Evolutionary conservation across 1,284 basidiomycete species (phyloP), one percentile per base, ranked within the genome.

Genomic region (Mycena sp.): DNA sequence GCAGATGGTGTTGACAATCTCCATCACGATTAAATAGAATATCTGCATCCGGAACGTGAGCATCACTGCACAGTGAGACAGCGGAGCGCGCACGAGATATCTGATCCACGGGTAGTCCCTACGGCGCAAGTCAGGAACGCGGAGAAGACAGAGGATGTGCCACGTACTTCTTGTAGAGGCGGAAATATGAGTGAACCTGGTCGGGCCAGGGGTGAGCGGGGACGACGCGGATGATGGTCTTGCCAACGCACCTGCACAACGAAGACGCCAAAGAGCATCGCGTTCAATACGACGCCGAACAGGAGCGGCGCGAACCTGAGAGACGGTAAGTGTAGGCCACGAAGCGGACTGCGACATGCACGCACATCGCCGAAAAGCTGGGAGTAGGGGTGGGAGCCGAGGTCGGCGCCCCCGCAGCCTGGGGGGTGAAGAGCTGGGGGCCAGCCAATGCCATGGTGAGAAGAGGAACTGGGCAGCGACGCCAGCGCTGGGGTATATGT

Each of bases 261-360:
- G 38, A 67, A 67, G 35, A 67, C 65, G 11, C 65, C 65, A 30
- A 61, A 52, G 5, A 67, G 55, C 45, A 67, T 26, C 23, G 45
- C 58, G 40, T 67, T 67, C 12, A 67, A n/a, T 14, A 67, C n/a
- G 54, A 67, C 65, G 35, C 65, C 65, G 28, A 67, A 37, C 14
- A 67, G 37, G 6, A 67, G 61, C 5, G 65, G 65, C 19, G 58
- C 65, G 23, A 61, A 63, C 23, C 61, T 63, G 40, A 29, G 29
- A 35, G n/a, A n/a, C n/a, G n/a, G n/a, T n/a, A n/a, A n/a, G n/a
- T n/a, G n/a, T n/a, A n/a, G n/a, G n/a, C n/a, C n/a, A n/a, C n/a
- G n/a, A n/a, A n/a, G n/a, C n/a, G n/a, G n/a, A n/a, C n/a, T n/a
- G n/a, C n/a, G n/a, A n/a, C n/a, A n/a, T n/a, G n/a, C n/a, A n/a